Base-by-base conservation (phyloP, 1,284 basidiomycete genomes). In the Stygiomarasmius scandens region DNA sequence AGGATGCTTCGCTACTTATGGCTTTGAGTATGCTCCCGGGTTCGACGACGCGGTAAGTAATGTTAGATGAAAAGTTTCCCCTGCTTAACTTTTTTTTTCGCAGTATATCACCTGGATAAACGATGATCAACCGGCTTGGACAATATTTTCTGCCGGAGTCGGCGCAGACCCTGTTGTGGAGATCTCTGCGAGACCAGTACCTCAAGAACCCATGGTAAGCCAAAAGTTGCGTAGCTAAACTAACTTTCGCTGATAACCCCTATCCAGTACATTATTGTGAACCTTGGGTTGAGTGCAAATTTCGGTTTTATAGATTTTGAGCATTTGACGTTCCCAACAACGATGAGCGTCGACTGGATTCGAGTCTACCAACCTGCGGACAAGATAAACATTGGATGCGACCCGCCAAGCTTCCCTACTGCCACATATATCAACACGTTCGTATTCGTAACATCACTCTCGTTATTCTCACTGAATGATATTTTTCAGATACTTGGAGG, bases 21-120 rank as follows among this genome's bases (percentile, higher is more conserved):
- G 86, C 0, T 84, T 82, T 64, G 86, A 90, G 81, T 64, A 66
- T 53, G 53, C 56, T 46, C 63, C 65, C 19, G 65, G 64, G 19
- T 34, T 55, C 32, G 69, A 57, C 63, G 68, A 51, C 71, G 74
- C 63, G 70, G 75, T 78, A 58, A 34, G 63, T 64, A 50, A 32
- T 36, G 55, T 24, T 48, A 20, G n/a, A 41, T 47, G n/a, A 20
- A 24, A 51, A 19, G 52, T 32, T 12, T 5, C 9, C 1, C 2
- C 29, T 25, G 34, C 51, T n/a, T 22, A 54, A 29, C 16, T 22
- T 66, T 57, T 68, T 63, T 27, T 23, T 38, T 8, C 41, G 10
- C 73, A 85, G 65, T 94, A 93, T 69, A 89, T 95, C 65, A 84
- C 85, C 45, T 96, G 93, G 93, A 82, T 93, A 45, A 80, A 85